Evolutionary conservation across 1,139 yeast species (phyloP).

Genomic region (Yamadazyma membranifaciens): DNA sequence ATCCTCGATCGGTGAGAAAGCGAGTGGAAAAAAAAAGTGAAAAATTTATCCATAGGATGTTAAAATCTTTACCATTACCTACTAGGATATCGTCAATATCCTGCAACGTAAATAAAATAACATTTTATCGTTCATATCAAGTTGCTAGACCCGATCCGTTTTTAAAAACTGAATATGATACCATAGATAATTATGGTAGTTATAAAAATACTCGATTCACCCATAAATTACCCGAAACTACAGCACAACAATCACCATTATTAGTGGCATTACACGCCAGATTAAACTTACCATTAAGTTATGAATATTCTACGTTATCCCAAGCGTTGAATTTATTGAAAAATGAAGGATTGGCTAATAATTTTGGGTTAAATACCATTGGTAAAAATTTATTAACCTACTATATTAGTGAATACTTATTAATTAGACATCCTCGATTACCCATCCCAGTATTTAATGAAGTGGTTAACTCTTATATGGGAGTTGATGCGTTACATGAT

Average conservation of each 20-base stretch:
- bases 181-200: constrained; percentile 38
- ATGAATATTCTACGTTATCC: constrained; percentile 68
- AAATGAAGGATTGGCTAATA: constrained; percentile 58
- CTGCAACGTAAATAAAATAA: neutral
- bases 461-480: constrained; percentile 72
- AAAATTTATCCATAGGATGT: constrained; percentile 4
- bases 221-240: constrained; percentile 48
- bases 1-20: neutral
- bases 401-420: constrained; percentile 70
- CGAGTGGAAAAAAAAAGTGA: constrained; percentile 8
- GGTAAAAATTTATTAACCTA: constrained; percentile 78
- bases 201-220: constrained; percentile 44
- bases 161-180: constrained; percentile 30
- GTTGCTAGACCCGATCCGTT: constrained; percentile 23
- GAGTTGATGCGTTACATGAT: constrained; percentile 58
- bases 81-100: neutral
- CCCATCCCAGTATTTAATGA: constrained; percentile 76
- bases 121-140: constrained; percentile 18
- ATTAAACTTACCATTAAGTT: constrained; percentile 56
- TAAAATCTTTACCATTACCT: neutral
- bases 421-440: constrained; percentile 81
- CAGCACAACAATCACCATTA: constrained; percentile 62
- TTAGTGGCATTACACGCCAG: constrained; percentile 81
- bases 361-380: constrained; percentile 74
- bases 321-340: constrained; percentile 61